These are phyloP conservation scores for Eruca vesicaria DNA, from an alignment of 441 rosid genomes.

Conservation along the genomic window DNA sequence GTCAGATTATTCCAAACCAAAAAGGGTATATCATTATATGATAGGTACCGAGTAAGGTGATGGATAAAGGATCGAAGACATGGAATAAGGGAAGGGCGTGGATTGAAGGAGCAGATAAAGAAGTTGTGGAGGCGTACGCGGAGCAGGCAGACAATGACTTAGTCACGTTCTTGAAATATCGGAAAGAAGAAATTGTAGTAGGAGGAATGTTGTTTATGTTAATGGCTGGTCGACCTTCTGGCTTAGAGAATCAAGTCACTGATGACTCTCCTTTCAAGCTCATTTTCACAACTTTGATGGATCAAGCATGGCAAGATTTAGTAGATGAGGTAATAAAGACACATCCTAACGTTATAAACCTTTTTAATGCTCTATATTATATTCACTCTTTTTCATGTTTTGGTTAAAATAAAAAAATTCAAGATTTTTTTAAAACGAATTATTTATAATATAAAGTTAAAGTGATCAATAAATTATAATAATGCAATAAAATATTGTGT, in stretches of 20 bases:
- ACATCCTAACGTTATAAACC: neutral
- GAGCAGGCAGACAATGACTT: constrained; percentile 47
- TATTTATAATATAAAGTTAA: too few species aligned
- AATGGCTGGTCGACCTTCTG: constrained; percentile 47
- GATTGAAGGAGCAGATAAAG: constrained; percentile 46
- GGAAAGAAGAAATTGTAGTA: constrained; percentile 44
- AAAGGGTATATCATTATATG: neutral
- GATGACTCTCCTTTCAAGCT: constrained; percentile 42
- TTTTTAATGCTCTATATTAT: too few species aligned
- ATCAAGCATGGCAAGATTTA: constrained; percentile 53
- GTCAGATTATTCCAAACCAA: too few species aligned
- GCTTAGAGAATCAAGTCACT: constrained; percentile 30
- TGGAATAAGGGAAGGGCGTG: constrained; percentile 52
- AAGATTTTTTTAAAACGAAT: too few species aligned
- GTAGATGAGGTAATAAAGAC: constrained; percentile 37
- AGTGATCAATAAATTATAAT: too few species aligned
- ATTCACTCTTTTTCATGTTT: too few species aligned
- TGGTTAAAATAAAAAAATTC: too few species aligned
- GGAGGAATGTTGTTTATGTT: constrained; percentile 51
- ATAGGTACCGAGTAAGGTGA: constrained; percentile 43
- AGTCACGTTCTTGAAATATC: constrained; percentile 41
- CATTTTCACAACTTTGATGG: constrained; percentile 43
- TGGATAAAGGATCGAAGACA: constrained; percentile 39
- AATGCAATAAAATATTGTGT: too few species aligned
- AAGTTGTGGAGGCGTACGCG: constrained; percentile 45